Percentiles rank a stretch among this genome's conserved stretches.
phyloP scores from a whole-genome alignment of 1,284 basidiomycete species.

The Sporisorium scitamineum region DNA sequence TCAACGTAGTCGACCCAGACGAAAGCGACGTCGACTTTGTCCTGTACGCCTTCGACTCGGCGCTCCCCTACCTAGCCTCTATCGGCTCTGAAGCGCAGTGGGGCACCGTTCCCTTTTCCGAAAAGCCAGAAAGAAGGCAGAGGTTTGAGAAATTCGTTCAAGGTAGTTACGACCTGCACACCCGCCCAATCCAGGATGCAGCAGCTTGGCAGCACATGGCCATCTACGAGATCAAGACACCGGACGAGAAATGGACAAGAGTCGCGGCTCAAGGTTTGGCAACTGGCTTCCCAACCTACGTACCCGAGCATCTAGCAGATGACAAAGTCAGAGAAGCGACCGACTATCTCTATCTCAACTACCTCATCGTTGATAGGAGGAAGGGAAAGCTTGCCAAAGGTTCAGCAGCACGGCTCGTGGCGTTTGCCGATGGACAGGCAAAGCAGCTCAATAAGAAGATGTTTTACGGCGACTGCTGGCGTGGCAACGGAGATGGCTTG shows the following conservation, averaged over 20 bases:
- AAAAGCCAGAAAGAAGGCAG: slow-evolving; percentile 5
- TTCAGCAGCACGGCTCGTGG: slow-evolving; percentile 20
- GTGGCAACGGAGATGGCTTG: slow-evolving; percentile 35
- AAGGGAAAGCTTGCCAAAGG: slow-evolving; percentile 31
- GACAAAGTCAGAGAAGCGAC: background rate
- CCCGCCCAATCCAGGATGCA: background rate
- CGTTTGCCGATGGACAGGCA: slow-evolving; percentile 8
- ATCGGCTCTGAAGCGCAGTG: slow-evolving; percentile 53
- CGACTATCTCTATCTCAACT: slow-evolving; percentile 41
- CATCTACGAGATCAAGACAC: slow-evolving; percentile 23
- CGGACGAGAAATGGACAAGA: slow-evolving; percentile 19
- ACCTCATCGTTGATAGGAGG: slow-evolving; percentile 39
- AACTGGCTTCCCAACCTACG: slow-evolving; percentile 21
- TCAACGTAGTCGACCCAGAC: slow-evolving; percentile 20
- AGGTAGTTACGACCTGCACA: slow-evolving; percentile 13
- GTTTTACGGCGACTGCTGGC: slow-evolving; percentile 51
- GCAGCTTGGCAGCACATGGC: slow-evolving; percentile 18
- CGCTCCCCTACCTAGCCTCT: slow-evolving; percentile 45
- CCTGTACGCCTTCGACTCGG: slow-evolving; percentile 47
- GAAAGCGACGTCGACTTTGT: slow-evolving; percentile 46
- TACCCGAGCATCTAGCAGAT: slow-evolving; percentile 4
- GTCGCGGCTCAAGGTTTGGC: slow-evolving; percentile 23
- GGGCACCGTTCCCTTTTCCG: slow-evolving; percentile 42
- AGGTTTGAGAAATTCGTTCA: slow-evolving; percentile 14
- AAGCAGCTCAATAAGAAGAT: slow-evolving; percentile 5